Base-by-base conservation (phyloP, 352 stramenopile genomes). In the Globisporangium rhizosaccharum region DNA sequence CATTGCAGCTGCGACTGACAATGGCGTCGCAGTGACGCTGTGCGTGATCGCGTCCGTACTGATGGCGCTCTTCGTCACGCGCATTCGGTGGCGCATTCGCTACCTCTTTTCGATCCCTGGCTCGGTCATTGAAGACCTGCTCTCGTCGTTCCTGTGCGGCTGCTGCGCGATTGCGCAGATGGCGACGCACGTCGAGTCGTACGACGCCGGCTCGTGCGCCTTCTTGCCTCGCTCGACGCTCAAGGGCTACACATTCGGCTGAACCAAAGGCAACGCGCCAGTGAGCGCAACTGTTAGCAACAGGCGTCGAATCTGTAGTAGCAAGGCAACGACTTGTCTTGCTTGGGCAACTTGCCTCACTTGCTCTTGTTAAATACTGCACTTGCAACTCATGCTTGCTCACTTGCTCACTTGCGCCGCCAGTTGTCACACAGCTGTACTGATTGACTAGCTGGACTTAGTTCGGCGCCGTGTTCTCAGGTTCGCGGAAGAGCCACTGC, bases 401-500 rank as follows among this genome's bases (percentile, higher is more conserved):
- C 39, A 12, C 33, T 33, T 42, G 10, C 11, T 17, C 14, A 42
- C 37, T 42, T 42, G 37, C 39, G 12, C 5, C 20, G 28, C 6
- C 37, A 49, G 11, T 14, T 33, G 23, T 15, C 11, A 41, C 12
- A 17, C 33, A 37, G 14, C 45, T 57, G 2, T 25, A 53, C 18
- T 23, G 20, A 53, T 28, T 36, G 11, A 26, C 33, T 12, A 50
- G 25, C 15, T 25, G 26, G 2, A 0, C 10, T 23, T 52, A 63
- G 68, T 64, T 61, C 60, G 66, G 51, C 42, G 66, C 59, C 3
- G 72, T 78, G 33, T 69, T 68, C 26, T 78, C 69, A 28, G 70
- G 72, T 18, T 82, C 71, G 0, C 65, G 74, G 52, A 84, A 88
- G 15, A 88, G 57, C 75, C 75, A 86, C 47, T 88, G 73, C 48